Conservation (phyloP, 1,284 basidiomycete genomes). For the Ganoderma sinense region DNA sequence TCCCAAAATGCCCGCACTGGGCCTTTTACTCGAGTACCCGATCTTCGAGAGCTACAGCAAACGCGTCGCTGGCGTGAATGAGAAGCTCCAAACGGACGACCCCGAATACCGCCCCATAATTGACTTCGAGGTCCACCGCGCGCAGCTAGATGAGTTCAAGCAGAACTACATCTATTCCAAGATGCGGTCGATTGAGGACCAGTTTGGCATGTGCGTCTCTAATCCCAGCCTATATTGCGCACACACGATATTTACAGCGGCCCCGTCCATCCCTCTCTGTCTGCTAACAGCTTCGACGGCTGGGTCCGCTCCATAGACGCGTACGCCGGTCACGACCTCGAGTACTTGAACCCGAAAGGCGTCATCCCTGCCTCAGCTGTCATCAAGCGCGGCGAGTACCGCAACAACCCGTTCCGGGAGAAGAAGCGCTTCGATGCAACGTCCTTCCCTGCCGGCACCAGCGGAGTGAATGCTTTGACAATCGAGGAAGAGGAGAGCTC, state of each 20-base stretch:
- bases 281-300: constrained; percentile 66
- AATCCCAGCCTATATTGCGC: not conserved
- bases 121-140: constrained; percentile 72
- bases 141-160: constrained; percentile 83
- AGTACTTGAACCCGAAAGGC: constrained; percentile 76
- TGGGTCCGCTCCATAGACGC: constrained; percentile 77
- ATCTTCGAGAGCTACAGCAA: constrained; percentile 86
- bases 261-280: not conserved
- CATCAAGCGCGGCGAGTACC: constrained; percentile 45
- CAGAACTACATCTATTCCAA: constrained; percentile 83
- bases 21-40: constrained; percentile 93
- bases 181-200: constrained; percentile 86
- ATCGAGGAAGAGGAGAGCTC: constrained; percentile 52
- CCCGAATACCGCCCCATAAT: constrained; percentile 70
- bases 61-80: constrained; percentile 67
- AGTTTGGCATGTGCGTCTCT: constrained; percentile 75
- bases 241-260: not conserved
- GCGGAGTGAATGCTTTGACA: constrained; percentile 45
- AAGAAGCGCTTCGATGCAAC: constrained; percentile 71
- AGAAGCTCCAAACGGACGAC: constrained; percentile 58
- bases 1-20: constrained; percentile 96
- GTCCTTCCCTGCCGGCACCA: constrained; percentile 49
- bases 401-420: constrained; percentile 61
- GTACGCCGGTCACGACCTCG: constrained; percentile 74
- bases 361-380: constrained; percentile 73